Percentiles rank a stretch among this genome's conserved stretches.
Evolutionary conservation across 495 filamentous ascomycete genomes (phyloP).

Genomic region (Hypomontagnella monticulosa): DNA sequence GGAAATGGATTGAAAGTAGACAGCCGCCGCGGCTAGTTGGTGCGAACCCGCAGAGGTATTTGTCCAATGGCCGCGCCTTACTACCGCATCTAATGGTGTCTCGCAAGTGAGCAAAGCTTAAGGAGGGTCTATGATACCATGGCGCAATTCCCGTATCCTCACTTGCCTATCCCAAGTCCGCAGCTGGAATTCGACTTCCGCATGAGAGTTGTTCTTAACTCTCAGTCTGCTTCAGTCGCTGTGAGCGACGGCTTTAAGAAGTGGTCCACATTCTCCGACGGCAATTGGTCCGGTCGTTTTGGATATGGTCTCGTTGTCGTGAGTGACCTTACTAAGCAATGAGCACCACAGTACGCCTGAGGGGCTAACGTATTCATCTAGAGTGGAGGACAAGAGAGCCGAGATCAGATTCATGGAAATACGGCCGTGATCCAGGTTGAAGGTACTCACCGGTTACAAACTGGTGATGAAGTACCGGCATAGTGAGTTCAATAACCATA

Average conservation of each 20-base stretch:
- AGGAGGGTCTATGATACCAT: conserved; percentile 14
- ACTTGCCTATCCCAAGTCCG: conserved; percentile 48
- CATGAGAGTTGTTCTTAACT: conserved; percentile 69
- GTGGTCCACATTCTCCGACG: conserved; percentile 66
- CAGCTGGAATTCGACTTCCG: conserved; percentile 68
- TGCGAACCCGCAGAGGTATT: conserved; percentile 12
- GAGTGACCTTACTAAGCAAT: conserved; percentile 38
- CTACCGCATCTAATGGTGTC: conserved; percentile 18
- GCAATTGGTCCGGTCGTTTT: conserved; percentile 69
- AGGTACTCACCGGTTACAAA: conserved; percentile 66
- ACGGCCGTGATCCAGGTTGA: conserved; percentile 64
- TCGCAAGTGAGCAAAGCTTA: conserved; percentile 14
- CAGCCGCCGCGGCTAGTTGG: conserved; percentile 7
- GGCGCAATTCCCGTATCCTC: conserved; percentile 40
- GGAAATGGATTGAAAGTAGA: conserved; percentile 25
- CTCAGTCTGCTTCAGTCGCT: conserved; percentile 59
- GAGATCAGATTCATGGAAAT: conserved; percentile 54
- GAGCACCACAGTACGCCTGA: neutral
- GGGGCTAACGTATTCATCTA: conserved; percentile 33
- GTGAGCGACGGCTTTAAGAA: conserved; percentile 65
- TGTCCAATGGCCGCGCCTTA: neutral
- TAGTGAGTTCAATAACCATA: conserved; percentile 41
- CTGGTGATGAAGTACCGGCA: conserved; percentile 67
- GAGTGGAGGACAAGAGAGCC: conserved; percentile 66
- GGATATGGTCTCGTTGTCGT: conserved; percentile 69